Percentiles rank a stretch among this genome's conserved stretches.
Evolutionary conservation across 1,139 yeast genomes (phyloP).

Genomic region (Yamadazyma sp.): DNA sequence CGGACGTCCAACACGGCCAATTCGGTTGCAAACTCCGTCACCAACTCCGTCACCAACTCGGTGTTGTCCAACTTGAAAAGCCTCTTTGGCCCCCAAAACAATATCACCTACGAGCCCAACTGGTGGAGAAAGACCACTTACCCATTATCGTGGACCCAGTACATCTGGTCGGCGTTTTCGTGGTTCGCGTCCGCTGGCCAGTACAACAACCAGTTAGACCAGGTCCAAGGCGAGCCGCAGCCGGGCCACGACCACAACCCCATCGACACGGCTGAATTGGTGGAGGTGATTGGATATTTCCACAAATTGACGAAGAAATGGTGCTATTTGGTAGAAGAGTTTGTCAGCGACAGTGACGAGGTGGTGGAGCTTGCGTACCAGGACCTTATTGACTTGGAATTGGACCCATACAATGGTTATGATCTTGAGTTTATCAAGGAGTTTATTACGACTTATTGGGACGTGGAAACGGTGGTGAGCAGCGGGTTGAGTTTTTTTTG

Average conservation of each 20-base stretch:
- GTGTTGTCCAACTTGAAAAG: conserved; percentile 15
- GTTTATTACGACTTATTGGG: conserved; percentile 40
- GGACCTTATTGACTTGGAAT: conserved; percentile 69
- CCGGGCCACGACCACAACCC: background rate
- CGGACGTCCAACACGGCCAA: conserved; percentile 16
- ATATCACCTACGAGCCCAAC: conserved; percentile 25
- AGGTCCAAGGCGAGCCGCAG: conserved; percentile 5
- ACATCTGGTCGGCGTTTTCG: conserved; percentile 68
- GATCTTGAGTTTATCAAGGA: conserved; percentile 59
- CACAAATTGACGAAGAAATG: conserved; percentile 52
- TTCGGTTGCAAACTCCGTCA: background rate
- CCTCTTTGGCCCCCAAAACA: conserved; percentile 7
- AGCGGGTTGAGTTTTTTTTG: conserved; percentile 17
- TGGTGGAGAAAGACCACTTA: conserved; percentile 54
- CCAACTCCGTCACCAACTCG: conserved; percentile 10
- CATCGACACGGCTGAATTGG: conserved; percentile 10
- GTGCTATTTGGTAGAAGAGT: conserved; percentile 39
- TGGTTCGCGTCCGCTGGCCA: conserved; percentile 91
- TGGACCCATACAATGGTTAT: conserved; percentile 64
- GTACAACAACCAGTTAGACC: conserved; percentile 21
- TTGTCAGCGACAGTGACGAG: conserved; percentile 24
- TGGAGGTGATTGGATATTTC: conserved; percentile 54
- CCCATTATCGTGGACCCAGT: conserved; percentile 61
- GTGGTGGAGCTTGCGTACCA: conserved; percentile 43
- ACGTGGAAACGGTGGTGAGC: conserved; percentile 23